These are phyloP conservation scores for Coelastrella sp. DNA, from an alignment of 139 green algal species.

Conservation along the genomic window DNA sequence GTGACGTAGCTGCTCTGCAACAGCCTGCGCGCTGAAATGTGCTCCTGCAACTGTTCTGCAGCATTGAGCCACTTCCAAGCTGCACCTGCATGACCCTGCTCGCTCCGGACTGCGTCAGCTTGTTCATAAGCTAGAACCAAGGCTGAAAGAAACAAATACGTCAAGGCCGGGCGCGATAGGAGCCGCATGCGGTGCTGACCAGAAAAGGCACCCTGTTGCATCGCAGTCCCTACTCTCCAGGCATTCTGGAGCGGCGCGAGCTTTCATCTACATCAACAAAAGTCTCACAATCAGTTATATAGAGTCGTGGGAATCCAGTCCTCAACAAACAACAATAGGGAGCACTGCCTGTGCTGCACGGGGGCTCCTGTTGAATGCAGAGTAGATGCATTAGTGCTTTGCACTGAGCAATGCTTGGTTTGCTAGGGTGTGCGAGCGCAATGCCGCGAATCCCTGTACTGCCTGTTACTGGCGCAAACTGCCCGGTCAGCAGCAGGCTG, in stretches of 20 bases:
- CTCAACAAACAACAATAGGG: not conserved
- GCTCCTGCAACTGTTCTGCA: not conserved
- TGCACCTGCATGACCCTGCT: not conserved
- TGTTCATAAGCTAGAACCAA: not conserved
- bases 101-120: no score
- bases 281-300: not conserved
- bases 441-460: not conserved
- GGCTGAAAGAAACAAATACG: not conserved
- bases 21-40: not conserved
- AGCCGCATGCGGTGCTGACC: not conserved
- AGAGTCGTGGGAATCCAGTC: not conserved
- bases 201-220: not conserved
- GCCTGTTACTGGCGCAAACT: not conserved
- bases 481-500: no score
- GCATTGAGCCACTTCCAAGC: not conserved
- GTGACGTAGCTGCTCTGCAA: slow-evolving; percentile 17
- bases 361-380: not conserved
- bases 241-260: not conserved
- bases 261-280: not conserved
- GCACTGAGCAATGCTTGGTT: not conserved
- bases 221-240: slow-evolving; percentile 2
- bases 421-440: not conserved
- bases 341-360: not conserved
- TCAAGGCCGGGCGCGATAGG: not conserved
- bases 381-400: not conserved